Evolutionary conservation across 129 eudicot genomes (phyloP).

Genomic region (Solidago caesia): DNA sequence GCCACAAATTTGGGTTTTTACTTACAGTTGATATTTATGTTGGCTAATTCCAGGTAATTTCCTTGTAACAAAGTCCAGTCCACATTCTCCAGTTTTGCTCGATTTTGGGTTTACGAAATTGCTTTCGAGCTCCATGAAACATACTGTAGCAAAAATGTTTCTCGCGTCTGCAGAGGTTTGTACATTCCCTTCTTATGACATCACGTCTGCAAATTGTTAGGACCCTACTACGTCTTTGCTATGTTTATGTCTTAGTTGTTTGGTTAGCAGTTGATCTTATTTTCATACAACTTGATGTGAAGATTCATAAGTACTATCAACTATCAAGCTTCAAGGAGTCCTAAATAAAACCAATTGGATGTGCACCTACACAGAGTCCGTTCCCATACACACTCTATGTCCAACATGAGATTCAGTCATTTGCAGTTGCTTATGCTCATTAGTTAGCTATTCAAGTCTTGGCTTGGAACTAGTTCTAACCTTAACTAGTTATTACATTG

Average conservation of each 20-base stretch:
- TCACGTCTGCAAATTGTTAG: neutral
- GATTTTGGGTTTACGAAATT: slow-evolving; percentile 93
- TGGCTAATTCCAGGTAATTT: slow-evolving; percentile 61
- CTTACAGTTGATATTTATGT: slow-evolving; percentile 9
- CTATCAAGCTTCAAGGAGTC: neutral
- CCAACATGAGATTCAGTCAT: neutral
- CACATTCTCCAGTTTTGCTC: slow-evolving; percentile 81
- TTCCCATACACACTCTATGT: neutral
- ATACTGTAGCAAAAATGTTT: slow-evolving; percentile 92
- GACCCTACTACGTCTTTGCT: neutral
- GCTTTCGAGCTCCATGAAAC: slow-evolving; percentile 68
- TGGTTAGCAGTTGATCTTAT: neutral
- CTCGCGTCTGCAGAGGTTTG: slow-evolving; percentile 94
- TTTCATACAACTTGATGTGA: neutral
- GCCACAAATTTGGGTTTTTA: neutral
- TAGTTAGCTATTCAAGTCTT: neutral
- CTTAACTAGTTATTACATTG: no score
- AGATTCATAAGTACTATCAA: neutral
- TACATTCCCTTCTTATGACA: slow-evolving; percentile 23
- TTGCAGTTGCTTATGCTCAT: neutral
- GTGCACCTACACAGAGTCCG: neutral
- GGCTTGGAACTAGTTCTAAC: neutral
- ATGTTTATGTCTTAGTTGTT: neutral
- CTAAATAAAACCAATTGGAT: neutral
- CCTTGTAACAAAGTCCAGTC: slow-evolving; percentile 83